phyloP scores from a whole-genome alignment of 495 filamentous ascomycete genomes.

The Penicillium canariense region DNA sequence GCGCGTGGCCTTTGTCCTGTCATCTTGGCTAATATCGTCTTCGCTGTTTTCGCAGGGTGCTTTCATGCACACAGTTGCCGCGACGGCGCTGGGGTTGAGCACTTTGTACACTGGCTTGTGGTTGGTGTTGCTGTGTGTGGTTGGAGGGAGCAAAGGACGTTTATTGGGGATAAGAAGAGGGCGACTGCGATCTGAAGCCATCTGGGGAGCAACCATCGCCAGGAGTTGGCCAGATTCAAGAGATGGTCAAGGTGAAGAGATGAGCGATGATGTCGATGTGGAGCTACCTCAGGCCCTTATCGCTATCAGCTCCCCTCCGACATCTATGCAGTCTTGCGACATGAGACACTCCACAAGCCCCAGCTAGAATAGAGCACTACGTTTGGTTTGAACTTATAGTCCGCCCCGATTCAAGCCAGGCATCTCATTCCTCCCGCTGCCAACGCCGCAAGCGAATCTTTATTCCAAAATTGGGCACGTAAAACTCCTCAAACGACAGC shows the following conservation, averaged over 20 bases:
- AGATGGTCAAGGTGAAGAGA: background rate
- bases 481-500: constrained; percentile 30
- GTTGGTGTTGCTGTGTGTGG: background rate
- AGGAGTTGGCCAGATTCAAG: too few species aligned
- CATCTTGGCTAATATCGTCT: background rate
- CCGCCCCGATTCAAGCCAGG: too few species aligned
- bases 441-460: constrained; percentile 14
- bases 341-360: too few species aligned
- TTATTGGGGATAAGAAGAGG: constrained; percentile 20
- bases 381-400: too few species aligned
- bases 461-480: constrained; percentile 27
- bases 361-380: too few species aligned
- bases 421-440: background rate
- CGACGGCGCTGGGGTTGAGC: constrained; percentile 23
- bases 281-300: too few species aligned
- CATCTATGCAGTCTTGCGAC: too few species aligned
- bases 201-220: background rate
- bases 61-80: constrained; percentile 24
- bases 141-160: constrained; percentile 12
- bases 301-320: too few species aligned
- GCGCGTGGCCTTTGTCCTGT: background rate
- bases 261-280: too few species aligned
- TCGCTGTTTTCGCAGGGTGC: background rate
- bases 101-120: constrained; percentile 7
- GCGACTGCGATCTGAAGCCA: constrained; percentile 7